Evolutionary conservation across 805 yeast genomes (phyloP).

Genomic region (Yarrowia hollandica): DNA sequence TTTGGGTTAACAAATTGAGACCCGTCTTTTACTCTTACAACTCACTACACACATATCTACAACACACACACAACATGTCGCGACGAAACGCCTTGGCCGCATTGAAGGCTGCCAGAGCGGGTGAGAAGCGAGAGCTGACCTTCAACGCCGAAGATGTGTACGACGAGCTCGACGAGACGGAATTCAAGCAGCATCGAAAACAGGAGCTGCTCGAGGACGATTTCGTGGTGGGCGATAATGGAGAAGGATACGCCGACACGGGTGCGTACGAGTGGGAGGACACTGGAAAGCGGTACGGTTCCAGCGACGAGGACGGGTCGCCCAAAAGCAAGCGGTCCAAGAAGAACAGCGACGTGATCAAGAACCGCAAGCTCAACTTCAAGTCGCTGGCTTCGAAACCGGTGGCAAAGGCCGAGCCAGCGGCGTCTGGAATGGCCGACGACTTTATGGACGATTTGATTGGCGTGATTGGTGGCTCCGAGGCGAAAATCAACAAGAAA

Average conservation of each 20-base stretch:
- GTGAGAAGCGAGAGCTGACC: slow-evolving; percentile 48
- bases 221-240: slow-evolving; percentile 91
- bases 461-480: slow-evolving; percentile 42
- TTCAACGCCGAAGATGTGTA: slow-evolving; percentile 63
- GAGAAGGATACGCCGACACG: slow-evolving; percentile 89
- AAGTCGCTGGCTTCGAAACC: slow-evolving; percentile 36
- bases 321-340: slow-evolving; percentile 37
- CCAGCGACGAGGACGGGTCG: slow-evolving; percentile 39
- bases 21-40: neutral
- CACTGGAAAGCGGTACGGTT: slow-evolving; percentile 46
- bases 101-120: slow-evolving; percentile 35
- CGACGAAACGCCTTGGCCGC: slow-evolving; percentile 27
- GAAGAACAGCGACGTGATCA: slow-evolving; percentile 30
- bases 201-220: slow-evolving; percentile 83
- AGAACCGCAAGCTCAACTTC: slow-evolving; percentile 39
- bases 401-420: slow-evolving; percentile 34
- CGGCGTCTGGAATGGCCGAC: slow-evolving; percentile 42
- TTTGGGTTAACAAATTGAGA: slow-evolving; percentile 9
- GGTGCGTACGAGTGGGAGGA: slow-evolving; percentile 89
- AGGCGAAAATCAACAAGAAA: neutral
- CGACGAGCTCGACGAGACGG: slow-evolving; percentile 83
- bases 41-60: neutral
- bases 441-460: slow-evolving; percentile 69
- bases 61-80: slow-evolving; percentile 19
- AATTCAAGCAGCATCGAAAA: slow-evolving; percentile 73